Percentiles rank a stretch among this genome's conserved stretches.
Evolutionary conservation across 2,329 filamentous ascomycete genomes (phyloP).

Genomic region (Hypoxylon rubiginosum): DNA sequence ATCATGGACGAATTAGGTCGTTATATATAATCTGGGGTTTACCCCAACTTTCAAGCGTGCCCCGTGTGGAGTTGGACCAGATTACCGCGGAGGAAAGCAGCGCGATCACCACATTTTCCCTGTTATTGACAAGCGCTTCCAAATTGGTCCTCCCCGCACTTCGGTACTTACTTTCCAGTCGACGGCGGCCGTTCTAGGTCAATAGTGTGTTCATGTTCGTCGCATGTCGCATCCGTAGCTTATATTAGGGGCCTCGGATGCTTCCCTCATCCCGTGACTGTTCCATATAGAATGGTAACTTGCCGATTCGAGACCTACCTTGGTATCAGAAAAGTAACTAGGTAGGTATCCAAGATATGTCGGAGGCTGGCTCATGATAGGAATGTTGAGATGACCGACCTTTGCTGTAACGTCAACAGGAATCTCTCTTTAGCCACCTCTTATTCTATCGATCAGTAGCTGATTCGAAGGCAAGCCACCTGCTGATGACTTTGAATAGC

Average conservation of each 20-base stretch:
- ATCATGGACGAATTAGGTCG: neutral
- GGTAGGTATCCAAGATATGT: neutral
- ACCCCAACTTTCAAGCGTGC: constrained; percentile 35
- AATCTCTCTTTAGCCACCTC: neutral
- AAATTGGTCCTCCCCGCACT: constrained; percentile 45
- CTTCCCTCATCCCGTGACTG: neutral
- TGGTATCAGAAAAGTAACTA: neutral
- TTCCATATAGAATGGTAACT: constrained; percentile 2
- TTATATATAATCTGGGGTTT: constrained; percentile 14
- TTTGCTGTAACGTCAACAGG: neutral
- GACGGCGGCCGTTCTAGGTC: constrained; percentile 19
- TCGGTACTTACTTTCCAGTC: constrained; percentile 45
- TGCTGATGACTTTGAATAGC: no score
- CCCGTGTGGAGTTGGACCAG: constrained; percentile 20
- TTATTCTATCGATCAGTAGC: neutral
- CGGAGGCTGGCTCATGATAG: neutral
- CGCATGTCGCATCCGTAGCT: neutral
- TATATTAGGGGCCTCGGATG: neutral
- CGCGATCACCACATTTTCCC: constrained; percentile 32
- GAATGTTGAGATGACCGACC: neutral
- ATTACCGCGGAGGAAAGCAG: constrained; percentile 22
- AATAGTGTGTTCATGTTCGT: neutral
- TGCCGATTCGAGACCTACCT: constrained; percentile 9
- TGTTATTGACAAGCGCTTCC: constrained; percentile 27
- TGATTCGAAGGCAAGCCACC: neutral